Evolutionary conservation across 2,329 filamentous ascomycete species (phyloP).

Genomic region (Sordariomycetes sp.): DNA sequence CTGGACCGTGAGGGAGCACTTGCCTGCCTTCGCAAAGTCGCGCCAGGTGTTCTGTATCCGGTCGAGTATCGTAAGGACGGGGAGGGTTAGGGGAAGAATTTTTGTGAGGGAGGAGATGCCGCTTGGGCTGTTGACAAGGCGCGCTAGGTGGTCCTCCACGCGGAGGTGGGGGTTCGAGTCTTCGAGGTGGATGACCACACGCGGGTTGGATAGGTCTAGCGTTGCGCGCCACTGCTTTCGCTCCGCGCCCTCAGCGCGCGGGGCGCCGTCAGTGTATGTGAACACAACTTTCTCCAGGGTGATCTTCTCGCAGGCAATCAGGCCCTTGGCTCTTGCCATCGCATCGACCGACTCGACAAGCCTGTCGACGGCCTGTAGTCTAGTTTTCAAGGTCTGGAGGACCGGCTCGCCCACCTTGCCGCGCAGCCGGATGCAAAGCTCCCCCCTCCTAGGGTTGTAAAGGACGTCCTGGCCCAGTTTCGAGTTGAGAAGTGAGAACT

Average conservation of each 20-base stretch:
- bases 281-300: conserved; percentile 56
- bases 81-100: conserved; percentile 50
- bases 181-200: conserved; percentile 49
- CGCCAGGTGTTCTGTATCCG: conserved; percentile 47
- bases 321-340: conserved; percentile 43
- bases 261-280: conserved; percentile 41
- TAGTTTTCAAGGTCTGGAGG: conserved; percentile 44
- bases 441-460: conserved; percentile 47
- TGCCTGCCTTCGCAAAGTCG: conserved; percentile 25
- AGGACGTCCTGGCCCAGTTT: conserved; percentile 50
- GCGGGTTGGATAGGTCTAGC: conserved; percentile 42
- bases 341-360: conserved; percentile 61
- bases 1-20: conserved; percentile 38
- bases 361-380: conserved; percentile 57
- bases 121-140: conserved; percentile 42
- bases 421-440: conserved; percentile 51
- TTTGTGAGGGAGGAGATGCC: conserved; percentile 41
- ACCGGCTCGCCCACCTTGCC: conserved; percentile 48
- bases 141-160: conserved; percentile 46
- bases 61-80: conserved; percentile 52
- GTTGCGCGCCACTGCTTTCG: conserved; percentile 38
- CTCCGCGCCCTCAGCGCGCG: conserved; percentile 2
- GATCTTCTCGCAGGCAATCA: conserved; percentile 46
- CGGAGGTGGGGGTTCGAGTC: conserved; percentile 57
- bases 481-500: conserved; percentile 43